Conservation (phyloP, 108 stramenopile genomes). For the Pseudonitzschia multiseries region DNA sequence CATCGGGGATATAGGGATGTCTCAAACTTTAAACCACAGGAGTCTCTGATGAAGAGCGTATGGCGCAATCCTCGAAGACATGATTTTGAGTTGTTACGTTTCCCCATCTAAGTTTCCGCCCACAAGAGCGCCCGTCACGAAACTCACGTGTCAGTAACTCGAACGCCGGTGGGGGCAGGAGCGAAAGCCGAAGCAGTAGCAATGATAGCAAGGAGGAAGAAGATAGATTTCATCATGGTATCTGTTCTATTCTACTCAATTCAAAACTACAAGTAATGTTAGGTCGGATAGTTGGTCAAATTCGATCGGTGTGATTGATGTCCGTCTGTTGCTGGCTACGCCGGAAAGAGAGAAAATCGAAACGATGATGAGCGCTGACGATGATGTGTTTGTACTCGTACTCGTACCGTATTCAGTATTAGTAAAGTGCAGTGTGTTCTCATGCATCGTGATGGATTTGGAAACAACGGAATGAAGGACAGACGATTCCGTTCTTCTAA, state of each 20-base stretch:
- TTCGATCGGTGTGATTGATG: constrained; percentile 8
- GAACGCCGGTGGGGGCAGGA: constrained; percentile 33
- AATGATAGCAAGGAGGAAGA: constrained; percentile 48
- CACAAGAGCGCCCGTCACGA: not conserved
- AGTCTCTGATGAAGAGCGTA: not conserved
- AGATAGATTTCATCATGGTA: constrained; percentile 61
- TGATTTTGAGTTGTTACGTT: no score
- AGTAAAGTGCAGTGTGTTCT: not conserved
- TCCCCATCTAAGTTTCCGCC: no score
- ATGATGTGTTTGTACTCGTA: constrained; percentile 6
- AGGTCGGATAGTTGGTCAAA: not conserved
- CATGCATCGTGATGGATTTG: not conserved
- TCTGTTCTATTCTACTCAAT: not conserved
- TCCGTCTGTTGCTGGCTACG: not conserved
- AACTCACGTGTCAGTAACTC: constrained; percentile 34
- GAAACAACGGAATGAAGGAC: not conserved
- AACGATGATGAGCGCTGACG: not conserved
- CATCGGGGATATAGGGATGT: not conserved
- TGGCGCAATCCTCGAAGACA: no score
- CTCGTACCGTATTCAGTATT: no score
- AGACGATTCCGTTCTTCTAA: not conserved
- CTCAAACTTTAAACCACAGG: not conserved
- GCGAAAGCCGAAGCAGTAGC: constrained; percentile 60
- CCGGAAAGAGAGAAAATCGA: not conserved
- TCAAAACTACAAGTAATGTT: not conserved